Evolutionary conservation across 2,329 filamentous ascomycete genomes (phyloP), one percentile per base, ranked within the genome.

Genomic region (Colletotrichum tofieldiae): DNA sequence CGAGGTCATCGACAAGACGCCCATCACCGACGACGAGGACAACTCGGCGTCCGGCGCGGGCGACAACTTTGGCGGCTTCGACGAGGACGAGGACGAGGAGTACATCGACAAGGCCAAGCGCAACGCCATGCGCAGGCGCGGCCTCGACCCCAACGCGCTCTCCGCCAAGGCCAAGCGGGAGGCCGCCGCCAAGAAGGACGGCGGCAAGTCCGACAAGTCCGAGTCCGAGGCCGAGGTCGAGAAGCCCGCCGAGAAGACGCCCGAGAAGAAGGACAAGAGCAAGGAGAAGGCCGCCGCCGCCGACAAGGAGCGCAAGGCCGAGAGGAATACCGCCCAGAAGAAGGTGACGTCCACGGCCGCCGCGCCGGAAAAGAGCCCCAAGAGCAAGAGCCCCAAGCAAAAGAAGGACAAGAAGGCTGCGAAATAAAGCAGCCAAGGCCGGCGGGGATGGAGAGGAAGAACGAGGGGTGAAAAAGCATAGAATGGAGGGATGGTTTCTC

Each of bases 101-200:
- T 92, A 92, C 79, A 94, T 95, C 54, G 88, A 92, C 78, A 90
- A 90, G 77, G 93, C 91, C n/a, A 91, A 92, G 85, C 89, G 90
- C 75, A 94, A 93, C 77, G 89, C 91, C 72, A 89, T 95, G 86
- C 90, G 93, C 77, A 90, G 90, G 77, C 92, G 93, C 79, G 93
- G 93, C 72, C 82, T 95, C 65, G 91, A 95, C 81, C 93, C 93
- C 1, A 91, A 89, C 78, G 90, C 88, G 35, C 82, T 84, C 56
- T 74, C 75, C 60, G 82, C 79, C 75, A 79, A 81, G 73, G 74
- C 77, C 20, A 76, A 76, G 73, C 75, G 75, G 61, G 68, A 66
- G 41, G 47, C 60, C 35, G 35, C 35, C 14, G 60, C 47, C 32
- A 67, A 73, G 72, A 67, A 65, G n/a, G 61, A 68, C 32, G 55